Percentiles rank a stretch among this genome's conserved stretches.
Conservation (phyloP, 352 stramenopile species). For the Elongisporangium undulatum region DNA sequence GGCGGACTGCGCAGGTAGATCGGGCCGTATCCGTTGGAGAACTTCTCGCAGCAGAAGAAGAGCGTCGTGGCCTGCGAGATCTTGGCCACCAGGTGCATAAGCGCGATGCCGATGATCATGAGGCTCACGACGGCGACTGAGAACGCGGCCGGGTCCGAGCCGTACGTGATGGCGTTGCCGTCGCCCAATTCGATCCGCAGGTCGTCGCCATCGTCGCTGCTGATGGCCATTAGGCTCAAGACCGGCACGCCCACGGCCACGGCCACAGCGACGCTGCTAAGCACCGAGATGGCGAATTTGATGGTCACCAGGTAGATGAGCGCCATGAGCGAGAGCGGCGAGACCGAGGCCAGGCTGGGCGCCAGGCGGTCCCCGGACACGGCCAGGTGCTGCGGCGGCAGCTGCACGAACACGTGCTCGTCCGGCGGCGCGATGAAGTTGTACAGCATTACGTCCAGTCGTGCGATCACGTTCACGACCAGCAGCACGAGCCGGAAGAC, state of each 20-base stretch:
- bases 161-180: constrained; percentile 12
- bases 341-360: constrained; percentile 47
- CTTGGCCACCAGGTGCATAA: constrained; percentile 49
- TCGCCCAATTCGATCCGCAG: constrained; percentile 19
- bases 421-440: constrained; percentile 52
- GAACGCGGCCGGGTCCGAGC: constrained; percentile 16
- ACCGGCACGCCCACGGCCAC: constrained; percentile 36
- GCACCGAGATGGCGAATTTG: constrained; percentile 32
- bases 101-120: constrained; percentile 39
- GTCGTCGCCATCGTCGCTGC: constrained; percentile 4
- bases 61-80: constrained; percentile 27
- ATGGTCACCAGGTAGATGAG: constrained; percentile 38
- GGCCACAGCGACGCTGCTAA: constrained; percentile 30
- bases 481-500: constrained; percentile 65
- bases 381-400: constrained; percentile 6
- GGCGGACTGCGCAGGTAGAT: background rate
- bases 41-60: constrained; percentile 50
- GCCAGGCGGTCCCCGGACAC: constrained; percentile 32
- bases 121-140: constrained; percentile 21
- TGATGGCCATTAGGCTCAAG: constrained; percentile 24
- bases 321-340: constrained; percentile 38
- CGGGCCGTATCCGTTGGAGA: constrained; percentile 14
- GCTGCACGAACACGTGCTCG: constrained; percentile 15
- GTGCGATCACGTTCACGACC: constrained; percentile 35
- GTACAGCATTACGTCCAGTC: constrained; percentile 52